Percentiles rank a stretch among this genome's conserved stretches.
Evolutionary conservation across 2,329 filamentous ascomycete species (phyloP).

Genomic region (Paecilomyces variotii): DNA sequence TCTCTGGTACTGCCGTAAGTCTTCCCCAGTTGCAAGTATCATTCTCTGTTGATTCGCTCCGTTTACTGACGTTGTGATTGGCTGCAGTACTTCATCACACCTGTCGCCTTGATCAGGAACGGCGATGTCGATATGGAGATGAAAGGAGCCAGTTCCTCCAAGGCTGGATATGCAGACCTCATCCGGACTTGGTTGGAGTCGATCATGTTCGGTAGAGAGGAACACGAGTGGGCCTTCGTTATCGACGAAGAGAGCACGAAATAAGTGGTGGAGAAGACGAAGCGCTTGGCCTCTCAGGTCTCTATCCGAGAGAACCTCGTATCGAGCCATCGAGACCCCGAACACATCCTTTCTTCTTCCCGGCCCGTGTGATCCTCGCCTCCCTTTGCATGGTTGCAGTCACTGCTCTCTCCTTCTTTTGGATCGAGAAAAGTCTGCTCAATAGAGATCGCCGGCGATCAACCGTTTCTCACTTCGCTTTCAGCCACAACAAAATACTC

Average conservation of each 20-base stretch:
- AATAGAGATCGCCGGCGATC: neutral
- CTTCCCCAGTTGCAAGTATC: neutral
- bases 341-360: neutral
- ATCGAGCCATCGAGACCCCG: neutral
- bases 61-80: neutral
- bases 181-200: neutral
- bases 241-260: neutral
- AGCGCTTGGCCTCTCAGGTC: neutral
- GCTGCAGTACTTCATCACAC: neutral
- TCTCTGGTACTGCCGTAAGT: conserved; percentile 62
- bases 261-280: neutral
- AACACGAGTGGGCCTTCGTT: neutral
- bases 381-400: neutral
- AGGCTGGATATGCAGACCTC: neutral
- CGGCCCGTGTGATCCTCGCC: neutral
- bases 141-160: neutral
- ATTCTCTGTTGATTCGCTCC: neutral
- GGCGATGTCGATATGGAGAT: neutral
- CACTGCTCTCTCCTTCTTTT: neutral
- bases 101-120: neutral
- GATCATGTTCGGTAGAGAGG: neutral
- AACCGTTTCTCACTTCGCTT: neutral
- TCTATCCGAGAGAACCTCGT: neutral
- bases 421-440: neutral
- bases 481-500: neutral